Conservation (phyloP, 1,284 basidiomycete species). For the Ustilago tritici region DNA sequence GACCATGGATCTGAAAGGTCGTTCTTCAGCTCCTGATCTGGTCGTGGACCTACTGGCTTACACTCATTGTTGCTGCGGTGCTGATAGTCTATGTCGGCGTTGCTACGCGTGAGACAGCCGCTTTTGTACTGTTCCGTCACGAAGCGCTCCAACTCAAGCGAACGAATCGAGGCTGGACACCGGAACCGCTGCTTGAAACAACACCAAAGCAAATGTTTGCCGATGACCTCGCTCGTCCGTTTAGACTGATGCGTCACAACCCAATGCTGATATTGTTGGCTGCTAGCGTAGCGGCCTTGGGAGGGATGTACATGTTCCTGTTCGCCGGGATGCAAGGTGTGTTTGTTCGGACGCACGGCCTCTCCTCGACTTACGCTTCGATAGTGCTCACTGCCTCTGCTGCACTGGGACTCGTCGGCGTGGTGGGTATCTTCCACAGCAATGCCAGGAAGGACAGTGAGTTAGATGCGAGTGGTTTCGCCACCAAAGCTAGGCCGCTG, state of each 20-base stretch:
- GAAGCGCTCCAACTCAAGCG: constrained; percentile 28
- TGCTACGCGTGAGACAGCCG: constrained; percentile 28
- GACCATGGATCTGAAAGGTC: constrained; percentile 54
- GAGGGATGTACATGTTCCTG: constrained; percentile 38
- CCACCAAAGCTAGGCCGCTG: constrained; percentile 32
- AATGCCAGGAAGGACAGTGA: constrained; percentile 13
- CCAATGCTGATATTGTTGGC: constrained; percentile 27
- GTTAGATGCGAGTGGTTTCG: constrained; percentile 8
- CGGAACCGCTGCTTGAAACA: constrained; percentile 39
- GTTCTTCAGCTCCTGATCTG: constrained; percentile 29
- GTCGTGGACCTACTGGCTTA: constrained; percentile 57
- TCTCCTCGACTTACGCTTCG: constrained; percentile 16
- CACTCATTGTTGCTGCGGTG: constrained; percentile 37
- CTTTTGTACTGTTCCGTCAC: constrained; percentile 45
- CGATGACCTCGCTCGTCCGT: constrained; percentile 30
- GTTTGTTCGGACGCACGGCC: constrained; percentile 22
- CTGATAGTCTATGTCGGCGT: constrained; percentile 39
- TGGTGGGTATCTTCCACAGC: constrained; percentile 22
- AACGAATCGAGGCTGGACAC: constrained; percentile 37
- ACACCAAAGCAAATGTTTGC: constrained; percentile 18
- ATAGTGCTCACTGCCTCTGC: constrained; percentile 28
- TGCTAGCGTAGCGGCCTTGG: constrained; percentile 15
- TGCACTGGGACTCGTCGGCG: constrained; percentile 20
- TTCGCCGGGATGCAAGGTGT: constrained; percentile 33
- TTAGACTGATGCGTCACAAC: constrained; percentile 33